phyloP scores from a whole-genome alignment of 2,329 filamentous ascomycete species.

The Cytospora paraplurivora region DNA sequence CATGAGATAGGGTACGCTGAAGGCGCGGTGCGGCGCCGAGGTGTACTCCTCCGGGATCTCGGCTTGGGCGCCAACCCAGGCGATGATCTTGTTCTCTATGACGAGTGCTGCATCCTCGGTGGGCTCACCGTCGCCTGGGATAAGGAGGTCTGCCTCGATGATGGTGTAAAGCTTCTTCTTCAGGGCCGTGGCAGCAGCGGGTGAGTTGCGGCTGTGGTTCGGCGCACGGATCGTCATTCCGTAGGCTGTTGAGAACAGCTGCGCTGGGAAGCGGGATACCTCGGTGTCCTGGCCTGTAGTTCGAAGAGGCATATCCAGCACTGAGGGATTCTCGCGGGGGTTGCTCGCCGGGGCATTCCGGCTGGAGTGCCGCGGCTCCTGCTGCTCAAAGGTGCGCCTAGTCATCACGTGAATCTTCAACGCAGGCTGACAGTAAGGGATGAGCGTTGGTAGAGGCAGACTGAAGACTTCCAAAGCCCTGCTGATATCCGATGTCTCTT shows the following conservation, averaged over 20 bases:
- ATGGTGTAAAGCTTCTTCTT: conserved; percentile 40
- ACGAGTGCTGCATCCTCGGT: conserved; percentile 40
- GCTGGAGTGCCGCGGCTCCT: neutral
- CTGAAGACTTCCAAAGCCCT: too few relatives aligned
- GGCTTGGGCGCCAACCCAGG: conserved; percentile 41
- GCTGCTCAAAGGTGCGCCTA: neutral
- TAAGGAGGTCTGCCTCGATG: conserved; percentile 39
- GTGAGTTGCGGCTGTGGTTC: conserved; percentile 3
- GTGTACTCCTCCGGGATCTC: conserved; percentile 37
- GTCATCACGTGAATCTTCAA: neutral
- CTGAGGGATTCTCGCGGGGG: neutral
- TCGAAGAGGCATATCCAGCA: conserved; percentile 11
- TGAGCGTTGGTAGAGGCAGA: neutral
- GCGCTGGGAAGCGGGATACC: conserved; percentile 3
- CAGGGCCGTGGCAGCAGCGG: neutral
- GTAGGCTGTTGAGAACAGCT: conserved; percentile 24
- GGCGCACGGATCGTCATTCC: conserved; percentile 20
- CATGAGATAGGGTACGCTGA: conserved; percentile 38
- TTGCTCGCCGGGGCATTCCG: neutral
- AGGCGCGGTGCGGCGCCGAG: conserved; percentile 33
- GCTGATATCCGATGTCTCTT: too few relatives aligned
- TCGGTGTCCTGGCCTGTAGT: neutral
- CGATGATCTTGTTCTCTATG: conserved; percentile 41
- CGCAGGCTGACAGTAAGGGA: too few relatives aligned
- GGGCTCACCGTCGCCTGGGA: conserved; percentile 43